These are phyloP conservation scores for Fusarium fracticaudum DNA, from an alignment of 2,329 filamentous ascomycete genomes.

Conservation along the genomic window DNA sequence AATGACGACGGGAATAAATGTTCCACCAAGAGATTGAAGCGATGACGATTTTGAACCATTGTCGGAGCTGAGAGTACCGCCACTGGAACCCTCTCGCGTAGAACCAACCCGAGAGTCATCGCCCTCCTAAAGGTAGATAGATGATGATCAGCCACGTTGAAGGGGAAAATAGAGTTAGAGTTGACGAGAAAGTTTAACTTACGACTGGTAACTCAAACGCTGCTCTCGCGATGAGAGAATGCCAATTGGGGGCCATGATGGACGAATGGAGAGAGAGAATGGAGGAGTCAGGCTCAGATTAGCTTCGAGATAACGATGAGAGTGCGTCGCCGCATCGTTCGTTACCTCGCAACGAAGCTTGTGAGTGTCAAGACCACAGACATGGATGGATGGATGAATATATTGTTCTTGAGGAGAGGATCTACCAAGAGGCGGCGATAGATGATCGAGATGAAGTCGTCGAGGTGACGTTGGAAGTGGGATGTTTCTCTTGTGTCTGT, in stretches of 20 bases:
- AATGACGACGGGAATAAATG: conserved; percentile 63
- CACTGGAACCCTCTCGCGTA: conserved; percentile 46
- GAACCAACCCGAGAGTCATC: conserved; percentile 50
- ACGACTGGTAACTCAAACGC: conserved; percentile 25
- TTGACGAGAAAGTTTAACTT: neutral
- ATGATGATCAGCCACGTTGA: neutral
- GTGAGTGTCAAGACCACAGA: neutral
- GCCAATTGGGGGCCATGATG: conserved; percentile 25
- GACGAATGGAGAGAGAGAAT: neutral
- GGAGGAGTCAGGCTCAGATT: neutral
- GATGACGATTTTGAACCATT: conserved; percentile 49
- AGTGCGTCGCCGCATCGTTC: conserved; percentile 23
- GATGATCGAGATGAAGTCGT: conserved; percentile 8
- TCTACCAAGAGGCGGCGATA: neutral
- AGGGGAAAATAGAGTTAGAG: conserved; percentile 1
- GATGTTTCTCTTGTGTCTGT: conserved; percentile 11
- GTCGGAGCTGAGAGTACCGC: conserved; percentile 49
- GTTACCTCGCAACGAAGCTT: conserved; percentile 18
- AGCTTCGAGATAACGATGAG: neutral
- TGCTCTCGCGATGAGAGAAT: conserved; percentile 20
- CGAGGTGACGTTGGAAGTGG: conserved; percentile 23
- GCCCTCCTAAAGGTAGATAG: conserved; percentile 9
- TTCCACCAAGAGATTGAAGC: conserved; percentile 54
- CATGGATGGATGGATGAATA: conserved; percentile 20
- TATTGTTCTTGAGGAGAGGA: neutral